These are phyloP conservation scores for Phytophthora colocasiae DNA, from an alignment of 352 stramenopile genomes.

Conservation along the genomic window DNA sequence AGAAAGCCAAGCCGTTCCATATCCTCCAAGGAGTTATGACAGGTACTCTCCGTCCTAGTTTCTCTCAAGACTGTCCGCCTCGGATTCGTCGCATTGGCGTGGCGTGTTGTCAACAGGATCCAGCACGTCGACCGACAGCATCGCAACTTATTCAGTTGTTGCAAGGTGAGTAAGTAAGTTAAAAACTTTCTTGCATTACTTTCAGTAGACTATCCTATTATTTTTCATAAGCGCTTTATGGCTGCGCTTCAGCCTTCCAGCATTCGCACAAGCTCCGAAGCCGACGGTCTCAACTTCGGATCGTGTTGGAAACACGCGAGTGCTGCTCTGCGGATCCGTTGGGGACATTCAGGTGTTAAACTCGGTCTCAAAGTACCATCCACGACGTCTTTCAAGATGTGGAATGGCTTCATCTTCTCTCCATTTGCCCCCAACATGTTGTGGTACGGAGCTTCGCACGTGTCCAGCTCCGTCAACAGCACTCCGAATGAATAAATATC, in stretches of 20 bases:
- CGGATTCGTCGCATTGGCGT: conserved; percentile 46
- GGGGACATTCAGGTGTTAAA: conserved; percentile 49
- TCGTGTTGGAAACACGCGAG: conserved; percentile 56
- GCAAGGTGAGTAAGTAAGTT: conserved; percentile 21
- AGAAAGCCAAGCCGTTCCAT: conserved; percentile 50
- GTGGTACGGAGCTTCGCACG: conserved; percentile 42
- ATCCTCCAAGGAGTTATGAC: conserved; percentile 53
- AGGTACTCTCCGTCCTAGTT: conserved; percentile 52
- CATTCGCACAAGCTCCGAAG: conserved; percentile 46
- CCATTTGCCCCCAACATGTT: conserved; percentile 21
- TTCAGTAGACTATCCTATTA: conserved; percentile 23
- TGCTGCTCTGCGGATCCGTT: conserved; percentile 43
- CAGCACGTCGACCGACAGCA: conserved; percentile 31
- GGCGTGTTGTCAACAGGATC: conserved; percentile 50
- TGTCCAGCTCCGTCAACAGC: conserved; percentile 58
- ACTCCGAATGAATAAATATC: conserved; percentile 86
- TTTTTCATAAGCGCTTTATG: conserved; percentile 24
- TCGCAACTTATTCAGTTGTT: conserved; percentile 27
- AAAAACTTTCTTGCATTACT: conserved; percentile 11
- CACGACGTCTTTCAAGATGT: conserved; percentile 57
- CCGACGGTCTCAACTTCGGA: conserved; percentile 44
- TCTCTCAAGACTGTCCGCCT: conserved; percentile 46
- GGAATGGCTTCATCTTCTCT: conserved; percentile 53
- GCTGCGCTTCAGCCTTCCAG: conserved; percentile 39
- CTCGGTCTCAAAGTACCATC: conserved; percentile 51